Base-by-base conservation (phyloP, 345 rosid genomes). In the Psidium guajava region DNA sequence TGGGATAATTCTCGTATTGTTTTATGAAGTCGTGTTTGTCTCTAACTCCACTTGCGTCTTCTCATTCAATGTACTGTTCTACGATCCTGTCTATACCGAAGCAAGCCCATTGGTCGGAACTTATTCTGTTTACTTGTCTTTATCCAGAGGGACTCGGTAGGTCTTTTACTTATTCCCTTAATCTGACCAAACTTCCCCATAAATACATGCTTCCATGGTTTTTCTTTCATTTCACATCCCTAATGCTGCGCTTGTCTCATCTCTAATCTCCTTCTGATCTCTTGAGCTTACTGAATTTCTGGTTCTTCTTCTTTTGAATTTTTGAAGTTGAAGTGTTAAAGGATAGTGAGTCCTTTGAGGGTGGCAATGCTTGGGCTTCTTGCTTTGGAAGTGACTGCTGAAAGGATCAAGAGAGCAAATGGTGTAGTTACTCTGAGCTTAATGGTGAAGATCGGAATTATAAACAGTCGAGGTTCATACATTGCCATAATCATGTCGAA, bases 401-500 rank as follows among this genome's bases (percentile, higher is more conserved):
- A 22, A 61, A 61, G 12, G 9, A 40, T 64, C 77, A 4, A 32
- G 44, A 84, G 87, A 50, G 94, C 89, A 32, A 9, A 89, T 59
- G 92, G 90, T 8, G 77, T 47, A 50, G 40, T 93, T 74, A 81
- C 95, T 25, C 6, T n/a, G 36, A 56, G 11, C 1, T 53, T 82
- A 25, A 32, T 88, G 91, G 85, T 13, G 21, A 87, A 82, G 22
- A 90, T 94, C 2, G 81, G 32, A 13, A 40, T 5, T 28, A 85
- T 90, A 15, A 93, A 95, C 85, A 59, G 51, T 75, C 74, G 58
- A 75, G 96, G 96, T 73, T 93, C 93, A 12, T 91, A 86, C 59
- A 88, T 94, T 3, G 96, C 95, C 7, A 89, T 93, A 53, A 56
- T 93, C 22, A 92, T 93, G 64, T 96, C 98, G 54, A 95, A 94